Evolutionary conservation across 768 basidiomycete species (phyloP).

Genomic region (Amanita brunnescens): DNA sequence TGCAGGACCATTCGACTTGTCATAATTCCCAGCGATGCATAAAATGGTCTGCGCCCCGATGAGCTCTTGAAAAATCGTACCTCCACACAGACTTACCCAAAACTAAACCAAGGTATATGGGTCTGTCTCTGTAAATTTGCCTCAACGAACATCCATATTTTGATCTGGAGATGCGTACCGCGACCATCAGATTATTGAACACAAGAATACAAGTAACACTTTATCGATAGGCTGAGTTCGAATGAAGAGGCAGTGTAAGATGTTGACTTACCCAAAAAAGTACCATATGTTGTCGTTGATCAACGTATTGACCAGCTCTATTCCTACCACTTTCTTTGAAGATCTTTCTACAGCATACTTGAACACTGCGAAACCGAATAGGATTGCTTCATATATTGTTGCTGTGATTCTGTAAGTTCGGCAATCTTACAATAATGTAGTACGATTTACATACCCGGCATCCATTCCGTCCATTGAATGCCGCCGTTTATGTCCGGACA

Average conservation of each 20-base stretch:
- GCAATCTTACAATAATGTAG: no score
- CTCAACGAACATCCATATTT: neutral
- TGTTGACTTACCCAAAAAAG: constrained; percentile 20
- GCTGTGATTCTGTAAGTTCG: constrained; percentile 14
- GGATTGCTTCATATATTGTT: no score
- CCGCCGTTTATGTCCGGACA: constrained; percentile 33
- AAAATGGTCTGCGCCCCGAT: constrained; percentile 28
- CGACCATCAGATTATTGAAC: constrained; percentile 40
- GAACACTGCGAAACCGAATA: no score
- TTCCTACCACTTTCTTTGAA: constrained; percentile 15
- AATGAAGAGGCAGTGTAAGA: neutral
- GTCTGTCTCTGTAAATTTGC: constrained; percentile 25
- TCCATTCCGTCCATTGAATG: constrained; percentile 37
- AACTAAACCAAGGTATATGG: constrained; percentile 42
- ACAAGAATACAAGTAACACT: constrained; percentile 29
- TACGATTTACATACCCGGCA: constrained; percentile 14
- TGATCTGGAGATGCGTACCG: constrained; percentile 15
- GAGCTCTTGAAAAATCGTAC: neutral
- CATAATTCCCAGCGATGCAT: constrained; percentile 37
- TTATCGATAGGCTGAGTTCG: neutral
- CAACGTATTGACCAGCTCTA: constrained; percentile 17
- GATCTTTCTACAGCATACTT: constrained; percentile 18
- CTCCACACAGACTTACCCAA: constrained; percentile 18
- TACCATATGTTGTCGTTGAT: constrained; percentile 32
- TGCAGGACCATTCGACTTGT: constrained; percentile 38